phyloP scores from a whole-genome alignment of 2,329 filamentous ascomycete genomes.

The Cladobotryum mycophilum region DNA sequence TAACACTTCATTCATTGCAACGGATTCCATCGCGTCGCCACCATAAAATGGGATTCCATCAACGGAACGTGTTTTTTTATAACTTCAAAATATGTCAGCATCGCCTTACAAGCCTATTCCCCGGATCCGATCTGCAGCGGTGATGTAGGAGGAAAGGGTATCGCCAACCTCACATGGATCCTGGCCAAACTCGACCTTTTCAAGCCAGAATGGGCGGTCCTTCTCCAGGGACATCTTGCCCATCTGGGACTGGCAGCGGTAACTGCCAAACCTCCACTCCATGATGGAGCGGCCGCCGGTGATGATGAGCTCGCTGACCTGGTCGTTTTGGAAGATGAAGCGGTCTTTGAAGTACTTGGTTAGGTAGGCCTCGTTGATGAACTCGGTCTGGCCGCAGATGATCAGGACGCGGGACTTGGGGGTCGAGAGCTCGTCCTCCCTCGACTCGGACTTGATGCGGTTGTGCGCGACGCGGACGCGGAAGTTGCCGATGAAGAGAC shows the following conservation, averaged over 20 bases:
- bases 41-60: too few relatives aligned
- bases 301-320: constrained; percentile 27
- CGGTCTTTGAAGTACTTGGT: constrained; percentile 34
- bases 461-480: constrained; percentile 39
- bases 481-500: constrained; percentile 32
- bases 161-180: constrained; percentile 34
- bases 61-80: too few relatives aligned
- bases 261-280: constrained; percentile 51
- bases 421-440: constrained; percentile 11
- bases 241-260: constrained; percentile 47
- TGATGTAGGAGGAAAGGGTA: constrained; percentile 22
- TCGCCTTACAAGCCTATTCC: constrained; percentile 23
- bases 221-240: constrained; percentile 36
- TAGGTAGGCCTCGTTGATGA: constrained; percentile 39
- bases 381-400: constrained; percentile 36
- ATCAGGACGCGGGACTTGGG: constrained; percentile 42
- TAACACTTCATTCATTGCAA: too few relatives aligned
- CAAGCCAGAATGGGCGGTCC: constrained; percentile 27
- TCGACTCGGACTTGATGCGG: constrained; percentile 38
- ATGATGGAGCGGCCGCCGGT: constrained; percentile 26
- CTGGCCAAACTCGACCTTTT: constrained; percentile 32
- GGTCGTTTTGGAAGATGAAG: constrained; percentile 44
- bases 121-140: constrained; percentile 28
- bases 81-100: neutral
- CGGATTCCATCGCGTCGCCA: too few relatives aligned